phyloP scores from a whole-genome alignment of 352 stramenopile genomes.

The Thraustotheca clavata region DNA sequence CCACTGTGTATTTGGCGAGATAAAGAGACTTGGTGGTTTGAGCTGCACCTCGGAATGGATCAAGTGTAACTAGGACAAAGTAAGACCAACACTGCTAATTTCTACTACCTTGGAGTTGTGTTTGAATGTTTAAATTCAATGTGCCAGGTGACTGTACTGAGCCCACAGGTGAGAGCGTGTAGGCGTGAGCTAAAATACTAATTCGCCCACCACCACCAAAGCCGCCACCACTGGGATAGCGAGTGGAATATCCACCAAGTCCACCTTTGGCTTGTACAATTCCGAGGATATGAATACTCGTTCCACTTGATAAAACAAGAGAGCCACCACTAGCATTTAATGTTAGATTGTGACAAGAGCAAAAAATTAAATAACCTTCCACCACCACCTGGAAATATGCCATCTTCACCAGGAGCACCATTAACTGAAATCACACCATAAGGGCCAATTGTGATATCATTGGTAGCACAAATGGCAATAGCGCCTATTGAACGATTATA shows the following conservation, averaged over 20 bases:
- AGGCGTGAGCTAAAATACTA: not conserved
- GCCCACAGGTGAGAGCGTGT: not conserved
- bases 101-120: constrained; percentile 6
- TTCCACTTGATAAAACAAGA: constrained; percentile 8
- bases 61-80: constrained; percentile 16
- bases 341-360: not conserved
- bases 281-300: constrained; percentile 4
- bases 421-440: constrained; percentile 74
- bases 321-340: not conserved
- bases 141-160: not conserved
- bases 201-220: not conserved
- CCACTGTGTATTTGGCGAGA: constrained; percentile 29
- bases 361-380: not conserved
- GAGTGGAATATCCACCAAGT: not conserved
- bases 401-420: constrained; percentile 47
- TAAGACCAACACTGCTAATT: not conserved
- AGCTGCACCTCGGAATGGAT: constrained; percentile 55
- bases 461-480: constrained; percentile 85
- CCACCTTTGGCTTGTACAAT: not conserved
- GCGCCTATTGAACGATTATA: constrained; percentile 26
- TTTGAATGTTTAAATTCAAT: not conserved
- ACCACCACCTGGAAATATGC: constrained; percentile 21
- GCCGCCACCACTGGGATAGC: not conserved
- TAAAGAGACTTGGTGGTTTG: constrained; percentile 50
- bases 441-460: constrained; percentile 88